Conservation (phyloP, 2,329 filamentous ascomycete species). For the Trichoderma koningii region DNA sequence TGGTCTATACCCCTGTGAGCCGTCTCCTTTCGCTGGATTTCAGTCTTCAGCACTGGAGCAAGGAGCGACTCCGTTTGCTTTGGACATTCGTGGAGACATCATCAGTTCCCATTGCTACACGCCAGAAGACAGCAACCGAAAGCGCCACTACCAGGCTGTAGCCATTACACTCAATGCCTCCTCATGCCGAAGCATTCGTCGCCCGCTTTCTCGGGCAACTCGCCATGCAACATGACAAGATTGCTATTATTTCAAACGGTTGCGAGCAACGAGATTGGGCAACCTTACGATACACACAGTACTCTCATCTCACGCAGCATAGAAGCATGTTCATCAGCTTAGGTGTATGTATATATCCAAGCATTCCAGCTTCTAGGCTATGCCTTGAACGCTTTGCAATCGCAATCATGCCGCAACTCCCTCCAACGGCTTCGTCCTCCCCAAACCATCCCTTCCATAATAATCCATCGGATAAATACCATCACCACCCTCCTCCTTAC, state of each 20-base stretch:
- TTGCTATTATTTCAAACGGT: background rate
- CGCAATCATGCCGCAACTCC: constrained; percentile 32
- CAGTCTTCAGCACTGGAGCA: no score
- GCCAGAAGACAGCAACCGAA: no score
- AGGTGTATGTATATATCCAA: background rate
- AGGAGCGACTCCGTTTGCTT: no score
- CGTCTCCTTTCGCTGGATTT: no score
- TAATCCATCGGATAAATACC: constrained; percentile 97
- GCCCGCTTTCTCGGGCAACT: background rate
- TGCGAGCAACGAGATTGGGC: no score
- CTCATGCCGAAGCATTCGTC: no score
- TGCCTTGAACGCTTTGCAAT: background rate
- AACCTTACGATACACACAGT: background rate
- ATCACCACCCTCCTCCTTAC: constrained; percentile 39
- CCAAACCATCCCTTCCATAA: constrained; percentile 88
- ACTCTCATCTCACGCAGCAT: background rate
- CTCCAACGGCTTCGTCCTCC: constrained; percentile 65
- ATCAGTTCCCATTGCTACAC: no score
- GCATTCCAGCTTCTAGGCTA: background rate
- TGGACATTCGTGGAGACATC: no score
- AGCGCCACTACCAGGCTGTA: no score
- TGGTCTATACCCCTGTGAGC: no score
- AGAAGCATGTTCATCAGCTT: background rate
- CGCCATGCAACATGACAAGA: background rate
- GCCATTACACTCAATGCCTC: no score